phyloP scores from a whole-genome alignment of 768 basidiomycete species.

The Rhodocollybia butyracea region DNA sequence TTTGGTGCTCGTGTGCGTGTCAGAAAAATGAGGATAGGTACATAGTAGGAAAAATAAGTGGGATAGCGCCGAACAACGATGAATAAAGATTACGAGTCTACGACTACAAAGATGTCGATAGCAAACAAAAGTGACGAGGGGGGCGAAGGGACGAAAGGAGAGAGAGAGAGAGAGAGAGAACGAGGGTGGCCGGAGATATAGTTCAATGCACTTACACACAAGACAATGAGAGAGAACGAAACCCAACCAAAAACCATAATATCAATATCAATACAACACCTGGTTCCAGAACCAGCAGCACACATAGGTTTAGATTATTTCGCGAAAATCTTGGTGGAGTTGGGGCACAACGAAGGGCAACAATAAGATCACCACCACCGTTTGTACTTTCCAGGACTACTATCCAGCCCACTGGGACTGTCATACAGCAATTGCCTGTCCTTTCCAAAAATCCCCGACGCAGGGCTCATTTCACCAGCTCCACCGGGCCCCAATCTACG shows the following conservation, averaged over 20 bases:
- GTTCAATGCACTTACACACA: no score
- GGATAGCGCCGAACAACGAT: background rate
- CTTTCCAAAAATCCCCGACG: constrained; percentile 58
- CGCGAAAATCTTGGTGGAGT: background rate
- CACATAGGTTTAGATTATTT: background rate
- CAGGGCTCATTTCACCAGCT: constrained; percentile 49
- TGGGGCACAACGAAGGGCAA: background rate
- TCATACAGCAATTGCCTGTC: constrained; percentile 59
- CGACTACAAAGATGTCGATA: background rate
- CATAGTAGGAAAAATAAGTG: background rate
- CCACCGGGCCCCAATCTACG: constrained; percentile 37
- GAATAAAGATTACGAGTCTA: background rate
- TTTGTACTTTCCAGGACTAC: constrained; percentile 51
- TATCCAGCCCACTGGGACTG: constrained; percentile 56
- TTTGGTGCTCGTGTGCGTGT: background rate
- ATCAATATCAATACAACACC: constrained; percentile 6
- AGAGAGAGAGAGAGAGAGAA: no score
- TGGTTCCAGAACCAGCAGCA: background rate
- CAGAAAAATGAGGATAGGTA: no score
- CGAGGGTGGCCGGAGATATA: no score
- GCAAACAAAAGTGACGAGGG: background rate
- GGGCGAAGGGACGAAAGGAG: background rate
- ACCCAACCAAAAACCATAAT: background rate
- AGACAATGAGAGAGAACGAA: background rate
- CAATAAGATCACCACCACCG: constrained; percentile 42